phyloP scores from a whole-genome alignment of 768 basidiomycete species.

The Russula griseocarnosa region DNA sequence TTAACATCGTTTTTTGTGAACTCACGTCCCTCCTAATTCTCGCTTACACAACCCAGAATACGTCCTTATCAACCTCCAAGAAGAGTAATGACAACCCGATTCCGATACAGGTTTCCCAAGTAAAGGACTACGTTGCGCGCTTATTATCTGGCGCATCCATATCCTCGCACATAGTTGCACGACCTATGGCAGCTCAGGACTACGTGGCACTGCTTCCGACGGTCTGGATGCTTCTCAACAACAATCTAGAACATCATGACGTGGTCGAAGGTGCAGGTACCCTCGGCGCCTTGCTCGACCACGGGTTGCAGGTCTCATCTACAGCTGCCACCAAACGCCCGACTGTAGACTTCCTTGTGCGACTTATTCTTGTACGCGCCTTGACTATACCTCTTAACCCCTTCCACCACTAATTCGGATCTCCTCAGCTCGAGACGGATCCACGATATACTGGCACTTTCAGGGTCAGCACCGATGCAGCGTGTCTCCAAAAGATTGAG shows the following conservation, averaged over 20 bases:
- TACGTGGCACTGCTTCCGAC: slow-evolving; percentile 72
- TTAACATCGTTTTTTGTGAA: slow-evolving; percentile 77
- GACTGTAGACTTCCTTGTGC: slow-evolving; percentile 72
- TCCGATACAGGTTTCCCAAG: slow-evolving; percentile 38
- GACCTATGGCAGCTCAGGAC: slow-evolving; percentile 50
- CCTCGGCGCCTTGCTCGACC: slow-evolving; percentile 57
- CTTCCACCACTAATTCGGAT: not conserved
- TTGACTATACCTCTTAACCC: not conserved
- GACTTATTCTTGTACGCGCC: slow-evolving; percentile 60
- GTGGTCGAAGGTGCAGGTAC: slow-evolving; percentile 35
- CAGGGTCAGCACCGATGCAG: slow-evolving; percentile 34
- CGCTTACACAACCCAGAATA: slow-evolving; percentile 31
- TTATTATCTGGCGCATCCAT: slow-evolving; percentile 47
- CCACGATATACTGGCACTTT: slow-evolving; percentile 51
- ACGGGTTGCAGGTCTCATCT: slow-evolving; percentile 56
- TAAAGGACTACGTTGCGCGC: slow-evolving; percentile 53
- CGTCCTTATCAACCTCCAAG: slow-evolving; percentile 13
- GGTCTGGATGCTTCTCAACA: slow-evolving; percentile 68
- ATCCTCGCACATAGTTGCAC: slow-evolving; percentile 34
- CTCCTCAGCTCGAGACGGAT: slow-evolving; percentile 55
- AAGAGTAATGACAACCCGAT: slow-evolving; percentile 10
- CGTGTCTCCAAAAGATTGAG: slow-evolving; percentile 38
- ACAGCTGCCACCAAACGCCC: slow-evolving; percentile 59
- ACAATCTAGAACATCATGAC: slow-evolving; percentile 24
- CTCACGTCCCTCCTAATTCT: slow-evolving; percentile 62